Base-by-base conservation (phyloP, 495 filamentous ascomycete species). In the Neurospora sp. region DNA sequence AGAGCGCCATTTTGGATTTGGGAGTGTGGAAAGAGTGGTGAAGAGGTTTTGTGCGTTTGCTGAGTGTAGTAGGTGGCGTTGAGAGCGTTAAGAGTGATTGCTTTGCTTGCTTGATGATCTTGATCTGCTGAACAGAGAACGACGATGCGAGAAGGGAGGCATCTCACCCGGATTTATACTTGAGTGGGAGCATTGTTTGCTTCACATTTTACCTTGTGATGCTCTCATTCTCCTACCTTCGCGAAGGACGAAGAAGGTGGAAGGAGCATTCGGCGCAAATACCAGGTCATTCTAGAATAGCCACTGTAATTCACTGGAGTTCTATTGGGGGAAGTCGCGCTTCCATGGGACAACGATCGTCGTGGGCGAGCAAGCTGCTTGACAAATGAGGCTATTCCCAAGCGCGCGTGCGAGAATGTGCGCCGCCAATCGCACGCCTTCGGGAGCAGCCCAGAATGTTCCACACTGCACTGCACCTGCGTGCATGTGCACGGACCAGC, bases 1-100 rank as follows among this genome's bases (percentile, higher is more conserved):
- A 88, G 83, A 92, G 85, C 76, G 91, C 85, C 92, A 94, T 93
- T 76, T 80, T 88, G 80, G 46, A 40, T 18, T 69, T 16, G 14
- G 6, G 41, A 41, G 16, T 37, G 42, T 27, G 27, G 20, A 53
- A 53, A 22, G 44, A 68, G 42, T 27, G 14, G 53, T 59, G 48
- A 59, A 69, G 44, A 22, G 16, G 42, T 70, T 65, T 74, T 44
- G 46, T 69, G 65, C 68, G 41, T 44, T 48, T 77, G 71, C 39
- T 69, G 46, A 70, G 71, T 27, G 27, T 70, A 40, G 38, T 40
- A 71, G 74, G 46, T 31, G 53, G 48, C 69, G 68, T 71, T 41
- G 39, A 40, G 53, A 31, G 31, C 18, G 22, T 59, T 70, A 2
- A 44, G 40, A 59, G n/a, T 27, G 39, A 46, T 70, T 70, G 65